Percentiles rank a stretch among this genome's conserved stretches.
Conservation (phyloP, 768 basidiomycete genomes). For the Austroboletus festivus region DNA sequence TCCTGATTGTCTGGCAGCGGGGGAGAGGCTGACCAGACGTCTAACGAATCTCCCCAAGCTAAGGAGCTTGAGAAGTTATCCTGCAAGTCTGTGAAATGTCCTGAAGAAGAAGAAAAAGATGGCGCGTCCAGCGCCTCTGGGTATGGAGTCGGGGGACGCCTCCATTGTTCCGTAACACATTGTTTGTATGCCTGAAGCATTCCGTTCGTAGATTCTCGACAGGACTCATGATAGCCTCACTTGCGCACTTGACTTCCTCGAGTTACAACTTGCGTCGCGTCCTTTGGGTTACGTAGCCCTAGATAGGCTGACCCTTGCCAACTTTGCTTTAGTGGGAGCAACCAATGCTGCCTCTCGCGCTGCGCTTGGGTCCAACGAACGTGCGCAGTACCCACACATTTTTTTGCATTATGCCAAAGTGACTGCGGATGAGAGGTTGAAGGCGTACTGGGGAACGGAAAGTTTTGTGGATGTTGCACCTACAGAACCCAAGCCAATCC, state of each 20-base stretch:
- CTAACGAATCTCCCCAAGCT: too few relatives aligned
- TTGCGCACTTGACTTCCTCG: not conserved
- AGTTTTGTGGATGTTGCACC: not conserved
- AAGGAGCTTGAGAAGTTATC: too few relatives aligned
- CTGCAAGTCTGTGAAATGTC: too few relatives aligned
- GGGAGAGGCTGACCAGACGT: too few relatives aligned
- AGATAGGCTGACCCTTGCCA: not conserved
- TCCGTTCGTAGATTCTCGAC: not conserved
- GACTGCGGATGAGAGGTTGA: not conserved
- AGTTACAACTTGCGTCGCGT: not conserved
- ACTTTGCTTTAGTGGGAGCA: not conserved
- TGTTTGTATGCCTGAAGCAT: not conserved
- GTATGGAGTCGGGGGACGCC: too few relatives aligned
- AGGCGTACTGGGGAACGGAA: not conserved
- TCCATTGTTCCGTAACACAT: too few relatives aligned
- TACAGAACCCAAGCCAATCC: not conserved
- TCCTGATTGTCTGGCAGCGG: too few relatives aligned
- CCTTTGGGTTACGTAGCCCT: not conserved
- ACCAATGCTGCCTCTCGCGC: not conserved
- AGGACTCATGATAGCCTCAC: not conserved
- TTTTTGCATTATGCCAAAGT: not conserved
- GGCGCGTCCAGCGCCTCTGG: too few relatives aligned
- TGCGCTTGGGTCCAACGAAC: not conserved
- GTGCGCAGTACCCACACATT: not conserved
- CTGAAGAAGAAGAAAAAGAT: too few relatives aligned